phyloP scores from a whole-genome alignment of 306 rosid genomes.

The Quercus berberidifolia region DNA sequence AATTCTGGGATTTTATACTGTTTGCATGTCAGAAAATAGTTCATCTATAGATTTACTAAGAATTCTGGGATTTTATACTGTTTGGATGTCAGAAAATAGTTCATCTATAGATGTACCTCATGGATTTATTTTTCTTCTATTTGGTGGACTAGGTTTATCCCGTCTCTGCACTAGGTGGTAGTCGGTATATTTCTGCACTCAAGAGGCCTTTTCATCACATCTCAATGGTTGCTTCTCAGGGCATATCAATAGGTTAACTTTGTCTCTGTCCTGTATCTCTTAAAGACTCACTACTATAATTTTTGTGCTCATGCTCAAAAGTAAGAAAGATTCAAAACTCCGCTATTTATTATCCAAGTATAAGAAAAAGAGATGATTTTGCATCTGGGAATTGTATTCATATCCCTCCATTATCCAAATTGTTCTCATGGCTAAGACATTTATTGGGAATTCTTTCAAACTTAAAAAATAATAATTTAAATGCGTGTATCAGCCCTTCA shows the following conservation, averaged over 20 bases:
- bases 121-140: conserved; percentile 14
- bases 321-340: neutral
- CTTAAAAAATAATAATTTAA: neutral
- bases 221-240: conserved; percentile 92
- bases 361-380: neutral
- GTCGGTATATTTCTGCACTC: conserved; percentile 30
- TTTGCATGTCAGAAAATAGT: neutral
- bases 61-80: neutral
- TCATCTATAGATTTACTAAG: neutral
- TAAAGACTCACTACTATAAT: neutral
- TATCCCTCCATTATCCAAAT: neutral
- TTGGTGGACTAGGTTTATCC: conserved; percentile 69
- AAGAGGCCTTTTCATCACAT: conserved; percentile 78
- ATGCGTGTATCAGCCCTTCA: neutral
- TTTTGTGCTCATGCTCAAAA: neutral
- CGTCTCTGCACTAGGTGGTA: conserved; percentile 85
- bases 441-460: neutral
- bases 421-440: neutral
- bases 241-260: conserved; percentile 63
- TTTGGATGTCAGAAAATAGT: neutral
- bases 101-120: conserved; percentile 4
- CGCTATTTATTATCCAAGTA: neutral
- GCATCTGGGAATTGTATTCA: neutral
- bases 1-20: neutral
- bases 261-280: neutral